A percentile compares a stretch with the other conserved stretches of the same genome.
These are phyloP conservation scores for Backusella psychrophila DNA, from an alignment of 192 early-diverging fungal genomes.

Conservation along the genomic window DNA sequence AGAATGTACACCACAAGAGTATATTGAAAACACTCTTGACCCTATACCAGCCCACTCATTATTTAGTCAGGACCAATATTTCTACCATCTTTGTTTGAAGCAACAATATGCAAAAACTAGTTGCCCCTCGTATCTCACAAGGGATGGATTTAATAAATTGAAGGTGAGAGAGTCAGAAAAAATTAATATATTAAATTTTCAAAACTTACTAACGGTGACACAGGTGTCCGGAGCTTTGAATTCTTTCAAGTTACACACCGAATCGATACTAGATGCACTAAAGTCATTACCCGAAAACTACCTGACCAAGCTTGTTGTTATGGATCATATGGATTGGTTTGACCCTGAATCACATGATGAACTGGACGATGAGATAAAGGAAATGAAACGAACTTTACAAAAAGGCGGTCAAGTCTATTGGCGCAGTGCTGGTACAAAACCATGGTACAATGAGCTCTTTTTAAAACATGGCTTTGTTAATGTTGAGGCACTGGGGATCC, in stretches of 20 bases:
- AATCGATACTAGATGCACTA: conserved; percentile 72
- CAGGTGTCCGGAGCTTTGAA: conserved; percentile 40
- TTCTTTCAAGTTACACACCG: conserved; percentile 78
- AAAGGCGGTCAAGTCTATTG: conserved; percentile 74
- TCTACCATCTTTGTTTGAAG: conserved; percentile 77
- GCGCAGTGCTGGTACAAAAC: conserved; percentile 75
- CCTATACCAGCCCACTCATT: conserved; percentile 62
- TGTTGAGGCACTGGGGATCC: conserved; percentile 66
- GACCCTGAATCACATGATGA: conserved; percentile 42
- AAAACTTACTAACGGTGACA: conserved; percentile 4
- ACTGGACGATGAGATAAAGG: conserved; percentile 66
- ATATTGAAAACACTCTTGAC: conserved; percentile 81
- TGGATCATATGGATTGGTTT: conserved; percentile 94
- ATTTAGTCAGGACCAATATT: conserved; percentile 78
- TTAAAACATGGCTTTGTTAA: conserved; percentile 61
- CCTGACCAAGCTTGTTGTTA: conserved; percentile 72
- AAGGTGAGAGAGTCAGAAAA: conserved; percentile 21
- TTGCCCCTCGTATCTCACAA: conserved; percentile 75
- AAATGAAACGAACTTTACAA: conserved; percentile 57
- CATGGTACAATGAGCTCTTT: conserved; percentile 82
- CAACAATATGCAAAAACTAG: conserved; percentile 65
- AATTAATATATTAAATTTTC: neutral
- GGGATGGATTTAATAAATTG: conserved; percentile 63
- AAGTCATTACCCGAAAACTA: conserved; percentile 57
- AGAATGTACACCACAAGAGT: conserved; percentile 76